Base-by-base conservation (phyloP, 192 early-diverging fungal species). In the Lobosporangium transversale region DNA sequence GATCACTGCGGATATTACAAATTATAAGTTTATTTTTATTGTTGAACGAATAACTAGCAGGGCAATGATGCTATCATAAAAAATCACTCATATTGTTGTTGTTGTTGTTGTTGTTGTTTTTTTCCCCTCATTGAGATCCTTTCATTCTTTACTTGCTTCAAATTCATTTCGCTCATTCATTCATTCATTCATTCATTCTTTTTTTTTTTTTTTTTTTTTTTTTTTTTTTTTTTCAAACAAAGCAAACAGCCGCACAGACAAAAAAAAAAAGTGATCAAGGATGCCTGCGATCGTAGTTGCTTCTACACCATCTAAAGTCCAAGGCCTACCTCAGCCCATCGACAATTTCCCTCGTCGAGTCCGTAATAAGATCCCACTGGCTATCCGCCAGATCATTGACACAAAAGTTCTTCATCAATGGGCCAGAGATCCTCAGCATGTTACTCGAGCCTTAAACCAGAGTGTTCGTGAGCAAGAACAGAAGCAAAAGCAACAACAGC, bases 331-430 rank as follows among this genome's bases (percentile, higher is more conserved):
- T 1, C 68, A 60, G 5, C 44, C 47, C 0, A 14, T n/a, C 1
- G 60, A 64, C 29, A 40, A 50, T 61, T 79, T 79, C 33, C 53
- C 62, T 7, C 55, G 48, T 11, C 65, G 74, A 4, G 69, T 79
- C 59, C 53, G 79, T 0, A 78, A 70, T 59, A 58, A 47, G 27
- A 29, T 32, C 0, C 79, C 79, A 2, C 58, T 80, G 4, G 37
- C 43, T 12, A 60, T 80, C 36, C 79, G 79, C 17, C 66, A 78
- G 44, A 64, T 75, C 44, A 30, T 80, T 15, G 17, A 44, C 1
- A 20, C 8, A 9, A 11, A 44, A 11, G 58, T 69, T 0, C 53
- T 80, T 0, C 40, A 64, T 2, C 53, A 52, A 21, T 76, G 70
- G 70, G 53, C 70, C n/a, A 48, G 37, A 0, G 43, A 75, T 30